Evolutionary conservation across 768 basidiomycete genomes (phyloP).

Genomic region (Pleurotus citrinopileatus): DNA sequence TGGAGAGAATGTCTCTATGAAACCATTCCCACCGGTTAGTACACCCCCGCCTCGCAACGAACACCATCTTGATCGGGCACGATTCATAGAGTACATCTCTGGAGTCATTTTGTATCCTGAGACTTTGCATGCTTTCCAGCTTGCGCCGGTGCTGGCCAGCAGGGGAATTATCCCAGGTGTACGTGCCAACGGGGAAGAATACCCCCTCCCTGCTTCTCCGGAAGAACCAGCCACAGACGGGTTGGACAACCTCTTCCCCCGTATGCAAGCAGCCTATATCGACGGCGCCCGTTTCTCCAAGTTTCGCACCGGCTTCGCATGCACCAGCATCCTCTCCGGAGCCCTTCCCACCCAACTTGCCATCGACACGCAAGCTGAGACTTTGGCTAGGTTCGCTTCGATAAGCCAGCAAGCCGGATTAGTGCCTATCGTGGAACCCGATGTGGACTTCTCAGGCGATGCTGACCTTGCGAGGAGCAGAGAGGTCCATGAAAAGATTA

Average conservation of each 20-base stretch:
- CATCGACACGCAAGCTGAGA: slow-evolving; percentile 45
- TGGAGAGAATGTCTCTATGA: slow-evolving; percentile 46
- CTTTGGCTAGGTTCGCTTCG: slow-evolving; percentile 44
- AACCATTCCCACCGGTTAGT: slow-evolving; percentile 36
- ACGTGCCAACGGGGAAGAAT: slow-evolving; percentile 47
- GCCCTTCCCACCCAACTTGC: slow-evolving; percentile 35
- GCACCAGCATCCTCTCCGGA: slow-evolving; percentile 30
- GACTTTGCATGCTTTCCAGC: slow-evolving; percentile 46
- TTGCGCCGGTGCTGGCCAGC: slow-evolving; percentile 38
- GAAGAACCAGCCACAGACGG: slow-evolving; percentile 49
- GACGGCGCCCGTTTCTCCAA: slow-evolving; percentile 50
- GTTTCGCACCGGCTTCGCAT: slow-evolving; percentile 48
- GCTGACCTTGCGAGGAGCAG: slow-evolving; percentile 42
- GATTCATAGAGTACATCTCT: slow-evolving; percentile 41
- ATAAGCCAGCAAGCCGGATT: slow-evolving; percentile 50
- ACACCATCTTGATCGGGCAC: neutral
- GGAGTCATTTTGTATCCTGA: slow-evolving; percentile 51
- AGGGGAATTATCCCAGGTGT: slow-evolving; percentile 49
- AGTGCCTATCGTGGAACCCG: slow-evolving; percentile 53
- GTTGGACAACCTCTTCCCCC: slow-evolving; percentile 40
- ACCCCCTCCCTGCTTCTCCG: slow-evolving; percentile 40
- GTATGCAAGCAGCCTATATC: slow-evolving; percentile 38
- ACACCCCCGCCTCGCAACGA: neutral
- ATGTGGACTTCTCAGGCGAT: slow-evolving; percentile 48
- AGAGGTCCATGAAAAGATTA: slow-evolving; percentile 44